Conservation (phyloP, 208 protist genomes). For the Herpetomonas tarakana region DNA sequence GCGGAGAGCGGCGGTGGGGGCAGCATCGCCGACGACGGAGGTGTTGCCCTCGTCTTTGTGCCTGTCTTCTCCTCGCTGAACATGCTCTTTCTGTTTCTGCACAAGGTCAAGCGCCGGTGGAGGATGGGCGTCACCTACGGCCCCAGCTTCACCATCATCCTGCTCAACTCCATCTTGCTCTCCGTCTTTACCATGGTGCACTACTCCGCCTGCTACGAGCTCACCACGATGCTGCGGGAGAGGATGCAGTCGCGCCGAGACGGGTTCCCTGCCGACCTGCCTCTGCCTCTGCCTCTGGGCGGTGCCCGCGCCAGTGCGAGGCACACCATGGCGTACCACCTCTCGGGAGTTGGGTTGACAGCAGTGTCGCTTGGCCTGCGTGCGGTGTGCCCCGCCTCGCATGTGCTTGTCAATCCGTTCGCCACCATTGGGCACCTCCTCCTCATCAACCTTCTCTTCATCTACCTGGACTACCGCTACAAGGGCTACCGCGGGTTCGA, state of each 20-base stretch:
- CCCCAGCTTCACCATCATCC: constrained; percentile 27
- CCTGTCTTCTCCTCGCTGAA: constrained; percentile 49
- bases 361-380: background rate
- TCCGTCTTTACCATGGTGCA: constrained; percentile 54
- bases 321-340: background rate
- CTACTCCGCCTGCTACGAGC: constrained; percentile 49
- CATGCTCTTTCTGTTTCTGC: constrained; percentile 41
- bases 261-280: too few relatives aligned
- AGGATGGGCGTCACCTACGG: constrained; percentile 67
- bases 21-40: constrained; percentile 8
- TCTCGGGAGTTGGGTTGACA: background rate
- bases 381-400: constrained; percentile 9
- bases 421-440: constrained; percentile 28
- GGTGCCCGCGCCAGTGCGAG: background rate
- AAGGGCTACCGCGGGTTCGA: constrained; percentile 59
- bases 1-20: constrained; percentile 1
- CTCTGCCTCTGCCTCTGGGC: too few relatives aligned
- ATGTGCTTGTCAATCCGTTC: constrained; percentile 16
- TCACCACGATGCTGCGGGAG: background rate
- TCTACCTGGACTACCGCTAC: constrained; percentile 66
- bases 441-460: constrained; percentile 33
- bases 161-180: constrained; percentile 74
- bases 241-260: background rate
- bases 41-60: constrained; percentile 51
- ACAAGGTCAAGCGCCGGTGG: constrained; percentile 71